These are phyloP conservation scores for Tubosaeta sp. DNA, from an alignment of 768 basidiomycete genomes.

Conservation along the genomic window DNA sequence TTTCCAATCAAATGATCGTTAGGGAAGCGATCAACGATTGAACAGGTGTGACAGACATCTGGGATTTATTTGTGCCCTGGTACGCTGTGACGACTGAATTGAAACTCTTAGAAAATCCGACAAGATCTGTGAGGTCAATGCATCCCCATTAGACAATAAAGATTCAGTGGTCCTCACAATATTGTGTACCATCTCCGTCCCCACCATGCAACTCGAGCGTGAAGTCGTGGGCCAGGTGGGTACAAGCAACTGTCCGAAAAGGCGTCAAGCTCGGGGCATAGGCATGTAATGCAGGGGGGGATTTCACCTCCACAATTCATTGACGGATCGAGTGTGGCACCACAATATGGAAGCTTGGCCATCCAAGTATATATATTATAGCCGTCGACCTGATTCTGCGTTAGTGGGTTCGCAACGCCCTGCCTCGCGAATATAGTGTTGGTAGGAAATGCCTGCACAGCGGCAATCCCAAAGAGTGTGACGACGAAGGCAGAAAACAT, in stretches of 20 bases:
- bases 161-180: constrained; percentile 29
- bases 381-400: constrained; percentile 34
- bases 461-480: constrained; percentile 5
- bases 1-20: constrained; percentile 26
- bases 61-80: constrained; percentile 25
- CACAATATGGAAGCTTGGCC: constrained; percentile 47
- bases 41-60: constrained; percentile 35
- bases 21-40: neutral
- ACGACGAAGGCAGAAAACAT: neutral
- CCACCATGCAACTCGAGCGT: constrained; percentile 43
- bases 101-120: constrained; percentile 41
- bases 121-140: constrained; percentile 9
- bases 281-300: neutral
- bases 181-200: constrained; percentile 37
- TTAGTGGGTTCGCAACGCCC: constrained; percentile 20
- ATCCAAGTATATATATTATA: constrained; percentile 48
- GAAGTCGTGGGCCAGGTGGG: constrained; percentile 37
- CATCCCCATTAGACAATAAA: neutral
- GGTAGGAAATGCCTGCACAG: constrained; percentile 15
- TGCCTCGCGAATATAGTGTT: constrained; percentile 26
- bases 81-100: constrained; percentile 32
- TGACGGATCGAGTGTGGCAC: constrained; percentile 39
- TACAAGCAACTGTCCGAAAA: constrained; percentile 33
- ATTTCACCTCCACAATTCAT: constrained; percentile 44
- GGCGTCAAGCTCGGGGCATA: neutral